Evolutionary conservation across 768 basidiomycete species (phyloP), one percentile per base, ranked within the genome.

Genomic region (Trametes meyenii): DNA sequence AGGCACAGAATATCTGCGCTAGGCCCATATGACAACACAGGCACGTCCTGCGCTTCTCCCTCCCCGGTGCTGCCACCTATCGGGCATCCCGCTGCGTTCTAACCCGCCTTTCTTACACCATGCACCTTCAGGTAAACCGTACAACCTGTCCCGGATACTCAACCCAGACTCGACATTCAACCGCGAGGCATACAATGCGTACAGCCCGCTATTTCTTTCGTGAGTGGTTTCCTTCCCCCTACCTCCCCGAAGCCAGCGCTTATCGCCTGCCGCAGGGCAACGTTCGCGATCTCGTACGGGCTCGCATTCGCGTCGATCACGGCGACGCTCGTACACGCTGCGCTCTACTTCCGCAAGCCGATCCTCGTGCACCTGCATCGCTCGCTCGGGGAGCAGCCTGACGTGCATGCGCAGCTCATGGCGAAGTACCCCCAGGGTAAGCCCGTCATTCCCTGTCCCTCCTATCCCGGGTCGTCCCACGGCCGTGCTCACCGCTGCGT

Each of bases 401-500:
- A 83, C 62, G 75, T 83, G 55, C 82, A 83, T 55, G 77, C 79
- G 10, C 72, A 77, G 48, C 70, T 81, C 21, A 83, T 83, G 82
- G 65, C 70, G 19, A 59, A 62, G 43, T 70, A 70, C 43, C 66
- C 57, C 2, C 67, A 67, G 66, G 64, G 67, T 65, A 40, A n/a
- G 63, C 35, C 12, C 14, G 6, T 33, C 29, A 8, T 33, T 8
- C 8, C 29, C 29, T 8, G 29, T 33, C 8, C n/a, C 29, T 33
- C 29, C 29, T 8, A 8, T 33, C 8, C n/a, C 3, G 48, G 29
- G 6, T 1, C 19, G 19, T 8, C 8, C 40, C 21, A 10, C 14
- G 10, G 48, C 17, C 8, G 24, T 24, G 13, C 50, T n/a, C 16
- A 39, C 33, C 13, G 8, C 10, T 11, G 6, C 12, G 23, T 26